These are phyloP conservation scores for Salvia sclarea DNA, from an alignment of 305 asterid species.

Conservation along the genomic window DNA sequence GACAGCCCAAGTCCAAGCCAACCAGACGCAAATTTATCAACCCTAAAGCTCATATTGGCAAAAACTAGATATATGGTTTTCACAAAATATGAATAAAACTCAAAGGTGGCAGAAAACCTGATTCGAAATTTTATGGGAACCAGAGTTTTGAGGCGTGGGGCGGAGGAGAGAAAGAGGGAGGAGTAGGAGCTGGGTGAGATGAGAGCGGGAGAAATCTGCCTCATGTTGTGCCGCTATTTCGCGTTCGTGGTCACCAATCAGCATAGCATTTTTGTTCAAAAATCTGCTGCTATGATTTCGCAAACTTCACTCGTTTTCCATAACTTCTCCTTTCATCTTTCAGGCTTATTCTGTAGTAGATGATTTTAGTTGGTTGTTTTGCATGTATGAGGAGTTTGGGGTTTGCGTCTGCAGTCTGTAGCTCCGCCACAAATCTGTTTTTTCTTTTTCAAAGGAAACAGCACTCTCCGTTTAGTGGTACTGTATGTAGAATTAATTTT, in stretches of 20 bases:
- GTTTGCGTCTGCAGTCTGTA: background rate
- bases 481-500: too few species aligned
- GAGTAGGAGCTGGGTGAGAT: conserved; percentile 31
- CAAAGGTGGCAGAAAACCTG: conserved; percentile 40
- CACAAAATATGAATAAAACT: background rate
- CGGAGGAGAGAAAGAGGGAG: conserved; percentile 21
- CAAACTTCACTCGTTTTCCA: background rate
- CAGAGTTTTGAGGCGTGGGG: conserved; percentile 28
- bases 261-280: background rate
- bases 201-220: conserved; percentile 34
- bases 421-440: too few species aligned
- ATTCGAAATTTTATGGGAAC: conserved; percentile 36
- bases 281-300: background rate
- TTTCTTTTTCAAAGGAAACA: too few species aligned
- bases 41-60: background rate
- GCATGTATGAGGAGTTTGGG: background rate
- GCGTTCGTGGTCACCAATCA: conserved; percentile 17
- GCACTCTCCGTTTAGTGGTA: too few species aligned
- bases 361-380: too few species aligned
- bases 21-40: background rate
- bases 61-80: background rate
- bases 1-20: background rate
- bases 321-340: background rate
- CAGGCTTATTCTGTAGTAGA: background rate
- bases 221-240: conserved; percentile 28